Evolutionary conservation across 805 yeast species (phyloP), one percentile per base, ranked within the genome.

Genomic region (Wickerhamomyces hampshirensis): DNA sequence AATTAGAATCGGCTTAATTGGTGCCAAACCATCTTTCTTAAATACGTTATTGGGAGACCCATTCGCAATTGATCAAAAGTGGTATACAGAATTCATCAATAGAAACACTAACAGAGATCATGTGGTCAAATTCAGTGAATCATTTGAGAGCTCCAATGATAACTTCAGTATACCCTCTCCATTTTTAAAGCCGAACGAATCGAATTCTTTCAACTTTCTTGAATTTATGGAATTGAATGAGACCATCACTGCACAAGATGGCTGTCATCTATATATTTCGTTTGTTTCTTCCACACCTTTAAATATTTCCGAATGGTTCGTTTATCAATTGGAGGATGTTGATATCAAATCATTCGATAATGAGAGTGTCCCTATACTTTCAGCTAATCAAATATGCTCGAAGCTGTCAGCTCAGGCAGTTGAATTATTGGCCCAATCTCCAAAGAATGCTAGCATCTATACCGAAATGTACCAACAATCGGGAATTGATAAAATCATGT

Each of bases 11-110:
- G 65, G 64, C 4, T 40, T 60, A 8, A 39, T 59, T 19, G 47
- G 55, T 1, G 27, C 54, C 1, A 46, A 45, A 18, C 38, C 40
- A 5, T 44, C 52, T 2, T 39, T 60, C 8, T 35, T 61, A 9
- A 52, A 55, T 15, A 43, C 62, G 5, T 24, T 61, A 4, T 31
- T 61, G 24, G 49, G 59, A 2, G 63, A 61, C 38, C 63, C 62
- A 8, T 60, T 59, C 31, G 51, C 56, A 2, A 28, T 53, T 1
- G 55, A 59, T 23, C 60, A 56, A 31, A 19, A 50, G 9, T 61
- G 66, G 66, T 50, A 48, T 28, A 34, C 47, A 3, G 42, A 38
- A 24, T 31, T 46, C 23, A 23, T 34, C 12, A 24, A 34, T 12
- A 31, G 48, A 41, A 18, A 43, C 4, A 3, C 15, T 2, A 13